Evolutionary conservation across 129 eudicot genomes (phyloP).

Genomic region (Pulicaria dysenterica): DNA sequence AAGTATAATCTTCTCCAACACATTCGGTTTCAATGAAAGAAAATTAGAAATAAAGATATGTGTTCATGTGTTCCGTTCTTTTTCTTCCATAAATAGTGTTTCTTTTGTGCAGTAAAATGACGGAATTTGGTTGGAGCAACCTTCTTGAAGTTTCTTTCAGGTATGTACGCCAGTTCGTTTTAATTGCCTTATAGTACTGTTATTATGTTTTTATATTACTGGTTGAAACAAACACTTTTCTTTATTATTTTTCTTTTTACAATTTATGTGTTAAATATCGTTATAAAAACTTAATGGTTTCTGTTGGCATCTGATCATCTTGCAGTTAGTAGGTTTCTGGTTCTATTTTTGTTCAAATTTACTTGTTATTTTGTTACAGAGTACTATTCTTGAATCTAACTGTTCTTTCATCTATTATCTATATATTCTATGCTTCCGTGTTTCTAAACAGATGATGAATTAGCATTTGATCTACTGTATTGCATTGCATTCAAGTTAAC

Average conservation of each 20-base stretch:
- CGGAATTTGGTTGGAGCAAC: constrained; percentile 81
- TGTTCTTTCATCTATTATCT: neutral
- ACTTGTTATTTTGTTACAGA: neutral
- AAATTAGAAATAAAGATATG: neutral
- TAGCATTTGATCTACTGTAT: constrained; percentile 84
- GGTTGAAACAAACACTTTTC: too few relatives aligned
- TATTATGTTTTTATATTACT: neutral
- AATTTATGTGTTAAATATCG: neutral
- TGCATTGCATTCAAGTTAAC: constrained; percentile 91
- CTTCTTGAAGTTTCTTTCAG: constrained; percentile 87
- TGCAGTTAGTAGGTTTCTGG: constrained; percentile 3
- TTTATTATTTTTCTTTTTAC: neutral
- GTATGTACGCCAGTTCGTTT: constrained; percentile 36
- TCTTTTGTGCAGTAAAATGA: constrained; percentile 68
- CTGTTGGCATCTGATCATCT: neutral
- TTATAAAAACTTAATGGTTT: neutral
- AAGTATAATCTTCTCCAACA: neutral
- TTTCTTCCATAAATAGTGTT: constrained; percentile 8
- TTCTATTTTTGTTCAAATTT: neutral
- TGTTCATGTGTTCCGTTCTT: neutral
- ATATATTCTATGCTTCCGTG: neutral
- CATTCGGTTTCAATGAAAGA: neutral
- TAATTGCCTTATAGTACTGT: neutral
- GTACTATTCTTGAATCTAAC: neutral
- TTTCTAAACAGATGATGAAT: constrained; percentile 67